Evolutionary conservation across 108 stramenopile genomes (phyloP), one percentile per base, ranked within the genome.

Genomic region (Fistulifera solaris): DNA sequence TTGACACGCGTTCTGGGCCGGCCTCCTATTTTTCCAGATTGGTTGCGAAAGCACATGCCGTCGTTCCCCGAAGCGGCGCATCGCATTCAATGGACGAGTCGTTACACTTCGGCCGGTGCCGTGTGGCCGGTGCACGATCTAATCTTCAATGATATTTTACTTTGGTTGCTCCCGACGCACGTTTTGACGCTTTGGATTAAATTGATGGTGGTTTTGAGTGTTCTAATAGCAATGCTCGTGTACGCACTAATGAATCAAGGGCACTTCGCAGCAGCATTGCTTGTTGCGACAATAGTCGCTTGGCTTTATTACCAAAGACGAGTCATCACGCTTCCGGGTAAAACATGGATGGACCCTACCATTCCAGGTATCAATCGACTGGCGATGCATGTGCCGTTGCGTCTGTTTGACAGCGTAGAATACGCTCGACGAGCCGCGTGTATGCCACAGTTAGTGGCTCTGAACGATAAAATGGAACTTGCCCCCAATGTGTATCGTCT

Each of bases 331-430:
- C 44, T 45, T 6, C 16, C 4, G 16, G 16, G 44, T 17, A 45
- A 45, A 19, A 19, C 44, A 45, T 79, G 78, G 78, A 79, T 79
- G 78, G 70, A 79, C 68, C 78, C 78, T 7, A 43, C 22, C n/a
- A 23, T 68, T 24, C 59, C 73, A 12, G 59, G 52, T 14, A 31
- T 22, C 27, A 65, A 71, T 16, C 69, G 78, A 28, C 12, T 68
- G 57, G 51, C 66, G 24, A 71, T 74, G 69, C 73, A 74, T 59
- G 66, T 63, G 0, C 48, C 78, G 1, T 42, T 79, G 38, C 65
- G 78, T 23, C 44, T 66, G 21, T 68, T 71, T 41, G 50, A 41
- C 2, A 28, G 23, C 1, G 46, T 54, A 27, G 24, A 18, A 14
- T 40, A 63, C 15, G 78, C 73, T 35, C 58, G 78, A 22, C 51